Conservation (phyloP, 345 rosid genomes). For the Mallotus nudiflorus region DNA sequence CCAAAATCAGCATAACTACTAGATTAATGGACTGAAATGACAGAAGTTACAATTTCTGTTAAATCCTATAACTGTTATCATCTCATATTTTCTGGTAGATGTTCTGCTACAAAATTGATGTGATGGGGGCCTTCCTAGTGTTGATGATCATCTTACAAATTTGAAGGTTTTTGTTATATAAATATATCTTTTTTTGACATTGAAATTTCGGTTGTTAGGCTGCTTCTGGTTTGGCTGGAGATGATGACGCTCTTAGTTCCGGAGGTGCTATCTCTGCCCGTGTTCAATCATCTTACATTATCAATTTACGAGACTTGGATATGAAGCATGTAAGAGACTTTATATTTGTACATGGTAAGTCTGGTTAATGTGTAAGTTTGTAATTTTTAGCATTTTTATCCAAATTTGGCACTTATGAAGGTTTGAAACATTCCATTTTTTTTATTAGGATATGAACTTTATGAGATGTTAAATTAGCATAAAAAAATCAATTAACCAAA, state of each 20-base stretch:
- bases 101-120: background rate
- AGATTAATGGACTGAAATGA: too few relatives aligned
- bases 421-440: background rate
- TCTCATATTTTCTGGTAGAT: background rate
- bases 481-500: too few relatives aligned
- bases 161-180: background rate
- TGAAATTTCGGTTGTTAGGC: conserved; percentile 40
- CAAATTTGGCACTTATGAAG: background rate
- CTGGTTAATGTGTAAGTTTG: background rate
- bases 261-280: conserved; percentile 69
- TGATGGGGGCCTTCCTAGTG: too few relatives aligned
- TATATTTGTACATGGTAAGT: conserved; percentile 86
- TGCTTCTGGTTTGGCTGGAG: conserved; percentile 87
- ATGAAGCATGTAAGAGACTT: conserved; percentile 94
- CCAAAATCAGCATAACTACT: too few relatives aligned
- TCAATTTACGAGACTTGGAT: conserved; percentile 80
- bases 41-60: too few relatives aligned
- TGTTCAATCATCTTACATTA: conserved; percentile 80
- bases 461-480: background rate
- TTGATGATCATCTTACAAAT: background rate
- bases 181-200: background rate
- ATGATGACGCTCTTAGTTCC: conserved; percentile 70
- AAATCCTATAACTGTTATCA: background rate
- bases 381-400: too few relatives aligned
- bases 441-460: background rate